Evolutionary conservation across 495 filamentous ascomycete genomes (phyloP), one percentile per base, ranked within the genome.

Genomic region (Xylaria intraflava): DNA sequence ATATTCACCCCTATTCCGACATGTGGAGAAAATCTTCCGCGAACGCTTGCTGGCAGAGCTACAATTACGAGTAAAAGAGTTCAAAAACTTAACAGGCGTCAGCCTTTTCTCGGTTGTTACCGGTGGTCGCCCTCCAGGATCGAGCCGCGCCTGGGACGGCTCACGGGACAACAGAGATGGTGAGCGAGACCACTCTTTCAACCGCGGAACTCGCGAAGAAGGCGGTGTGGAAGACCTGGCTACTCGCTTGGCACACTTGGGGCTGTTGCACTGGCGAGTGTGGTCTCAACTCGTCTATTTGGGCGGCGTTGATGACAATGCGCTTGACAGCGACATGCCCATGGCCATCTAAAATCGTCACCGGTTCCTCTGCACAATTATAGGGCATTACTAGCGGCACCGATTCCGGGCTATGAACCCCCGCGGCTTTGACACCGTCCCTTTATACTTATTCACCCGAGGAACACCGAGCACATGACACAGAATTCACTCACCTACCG

Each of bases 251-350:
- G 83, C 89, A 10, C 90, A 94, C 59, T 79, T 96, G 38, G 81
- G 83, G 8, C 76, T 90, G 17, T 69, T 95, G 20, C 89, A 96
- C 66, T 96, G 90, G 90, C 76, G 85, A 45, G 84, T 94, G 2
- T 96, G 90, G 90, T 84, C 81, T 6, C 82, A 83, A 27, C 68
- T 88, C 42, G 79, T 82, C 0, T 94, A 88, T 64, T 60, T 72
- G 1, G 62, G 55, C 7, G 72, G 72, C 19, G 49, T 62, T n/a
- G 63, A 68, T 26, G 57, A 29, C 9, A 40, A 62, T 31, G 36
- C 56, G 23, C 11, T 54, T 10, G 36, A 56, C 40, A 55, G 46
- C 35, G 64, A 66, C 47, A 58, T 66, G 40, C 43, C 61, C 10
- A 62, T 60, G 61, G 49, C 50, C 35, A 65, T 66, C 53, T 66